Base-by-base conservation (phyloP, 208 protist species). In the Trypanosomatidae sp. region DNA sequence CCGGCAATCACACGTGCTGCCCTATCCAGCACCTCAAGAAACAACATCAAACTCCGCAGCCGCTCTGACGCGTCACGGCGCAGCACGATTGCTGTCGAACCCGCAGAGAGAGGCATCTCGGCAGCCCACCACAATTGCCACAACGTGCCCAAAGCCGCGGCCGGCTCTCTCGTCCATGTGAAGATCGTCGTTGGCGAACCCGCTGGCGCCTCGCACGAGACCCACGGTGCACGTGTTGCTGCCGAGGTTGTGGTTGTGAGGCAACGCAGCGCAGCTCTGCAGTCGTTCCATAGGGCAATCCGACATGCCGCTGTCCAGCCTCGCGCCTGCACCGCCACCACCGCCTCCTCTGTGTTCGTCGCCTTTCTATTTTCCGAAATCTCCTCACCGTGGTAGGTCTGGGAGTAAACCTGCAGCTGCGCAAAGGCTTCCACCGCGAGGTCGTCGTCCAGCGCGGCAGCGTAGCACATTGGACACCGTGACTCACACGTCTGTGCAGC, bases 381-480 rank as follows among this genome's bases (percentile, higher is more conserved):
- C 44, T 50, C 64, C 13, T 6, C 7, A 25, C 17, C 44, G 1
- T 81, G 73, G 56, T 82, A 81, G 25, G 69, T 67, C 6, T 80
- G 30, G n/a, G 84, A 78, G 59, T 79, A 73, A 65, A 64, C 73
- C n/a, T 82, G 47, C 28, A 80, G 69, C 33, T 80, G 75, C 62
- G 33, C 22, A 12, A 80, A 19, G 0, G 82, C 80, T 49, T 90
- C 80, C n/a, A 75, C 80, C 0, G 77, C 89, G 0, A 86, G 47
- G 17, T 81, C 76, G 56, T 86, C 65, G 9, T 84, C 80, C 15
- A 87, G 65, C 28, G 86, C 83, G 13, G 80, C 86, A 0, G 89
- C 89, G 64, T 83, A 82, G 77, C 86, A 93, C 62, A 91, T 39
- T 9, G 83, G 83, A 43, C 88, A 92, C 19, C 69, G 30, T 60